phyloP scores from a whole-genome alignment of 306 rosid species.

The Quercus suber region DNA sequence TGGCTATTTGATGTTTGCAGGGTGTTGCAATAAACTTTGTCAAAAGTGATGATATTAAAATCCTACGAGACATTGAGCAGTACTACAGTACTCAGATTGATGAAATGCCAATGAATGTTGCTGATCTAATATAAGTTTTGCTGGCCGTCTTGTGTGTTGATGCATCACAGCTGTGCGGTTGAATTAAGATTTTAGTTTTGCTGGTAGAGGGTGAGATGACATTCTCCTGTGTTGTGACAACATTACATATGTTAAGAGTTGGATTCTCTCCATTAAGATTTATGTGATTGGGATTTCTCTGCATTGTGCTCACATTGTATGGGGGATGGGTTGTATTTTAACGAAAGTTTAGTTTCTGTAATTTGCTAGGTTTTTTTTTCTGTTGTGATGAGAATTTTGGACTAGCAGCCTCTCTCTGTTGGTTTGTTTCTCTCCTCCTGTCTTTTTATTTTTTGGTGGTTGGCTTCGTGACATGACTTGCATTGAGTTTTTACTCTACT shows the following conservation, averaged over 20 bases:
- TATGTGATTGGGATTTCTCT: not conserved
- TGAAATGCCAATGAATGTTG: conserved; percentile 99
- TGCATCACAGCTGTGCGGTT: not conserved
- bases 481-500: too few species aligned
- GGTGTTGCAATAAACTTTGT: conserved; percentile 99
- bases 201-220: too few species aligned
- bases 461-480: too few species aligned
- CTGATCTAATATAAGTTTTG: conserved; percentile 64
- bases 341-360: not conserved
- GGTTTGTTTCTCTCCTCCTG: not conserved
- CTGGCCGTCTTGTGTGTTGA: not conserved
- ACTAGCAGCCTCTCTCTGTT: not conserved
- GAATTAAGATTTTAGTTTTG: not conserved
- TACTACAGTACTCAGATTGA: conserved; percentile 98
- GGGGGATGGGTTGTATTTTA: not conserved
- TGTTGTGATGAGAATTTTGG: not conserved
- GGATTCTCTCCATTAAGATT: not conserved
- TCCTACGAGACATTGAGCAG: conserved; percentile 91
- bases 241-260: not conserved
- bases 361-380: not conserved
- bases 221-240: not conserved
- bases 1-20: conserved; percentile 38
- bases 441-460: too few species aligned
- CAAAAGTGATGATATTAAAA: conserved; percentile 93
- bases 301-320: not conserved